These are phyloP conservation scores for Echium plantagineum DNA, from an alignment of 257 asterid species.

Conservation along the genomic window DNA sequence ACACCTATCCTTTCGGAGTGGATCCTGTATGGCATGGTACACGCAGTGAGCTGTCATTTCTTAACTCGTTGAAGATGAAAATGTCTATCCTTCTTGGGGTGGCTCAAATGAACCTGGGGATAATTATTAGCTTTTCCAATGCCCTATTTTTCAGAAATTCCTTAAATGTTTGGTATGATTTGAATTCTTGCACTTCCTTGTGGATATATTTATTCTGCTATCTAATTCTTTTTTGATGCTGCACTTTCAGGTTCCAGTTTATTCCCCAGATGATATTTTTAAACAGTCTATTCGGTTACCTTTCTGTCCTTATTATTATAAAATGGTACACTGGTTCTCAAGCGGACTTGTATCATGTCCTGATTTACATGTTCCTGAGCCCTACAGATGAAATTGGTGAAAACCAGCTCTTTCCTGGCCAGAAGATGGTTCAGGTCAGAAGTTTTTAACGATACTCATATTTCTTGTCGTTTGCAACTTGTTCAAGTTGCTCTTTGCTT, in stretches of 20 bases:
- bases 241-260: neutral
- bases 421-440: neutral
- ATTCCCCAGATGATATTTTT: neutral
- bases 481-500: neutral
- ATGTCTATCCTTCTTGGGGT: conserved; percentile 17
- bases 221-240: neutral
- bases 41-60: conserved; percentile 18
- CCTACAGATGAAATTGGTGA: neutral
- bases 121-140: conserved; percentile 12
- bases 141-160: conserved; percentile 14
- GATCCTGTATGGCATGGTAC: conserved; percentile 18
- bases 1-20: conserved; percentile 17
- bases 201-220: neutral
- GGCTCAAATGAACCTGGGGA: conserved; percentile 17
- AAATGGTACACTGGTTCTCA: neutral
- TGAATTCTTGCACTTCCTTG: neutral
- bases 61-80: conserved; percentile 18
- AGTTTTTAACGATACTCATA: conserved; percentile 2
- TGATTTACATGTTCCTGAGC: neutral
- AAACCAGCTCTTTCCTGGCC: neutral
- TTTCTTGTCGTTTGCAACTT: neutral
- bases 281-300: neutral
- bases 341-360: neutral
- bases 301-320: neutral
- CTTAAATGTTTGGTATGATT: conserved; percentile 10